Evolutionary conservation across 345 rosid genomes (phyloP), one percentile per base, ranked within the genome.

Genomic region (Arabidopsis arenosa): DNA sequence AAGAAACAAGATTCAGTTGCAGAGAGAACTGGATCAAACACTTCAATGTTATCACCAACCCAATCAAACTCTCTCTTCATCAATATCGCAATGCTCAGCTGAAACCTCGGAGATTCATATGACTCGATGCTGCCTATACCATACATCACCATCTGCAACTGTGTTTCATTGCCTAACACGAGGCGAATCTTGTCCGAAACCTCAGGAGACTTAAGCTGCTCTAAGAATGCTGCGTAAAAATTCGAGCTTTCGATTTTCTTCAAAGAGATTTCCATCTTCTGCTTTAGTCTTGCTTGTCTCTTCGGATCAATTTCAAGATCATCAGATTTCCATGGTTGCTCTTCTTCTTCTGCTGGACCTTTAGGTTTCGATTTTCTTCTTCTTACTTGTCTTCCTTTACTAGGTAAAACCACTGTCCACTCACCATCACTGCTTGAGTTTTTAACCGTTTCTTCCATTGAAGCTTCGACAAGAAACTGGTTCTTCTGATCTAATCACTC

Each of bases 111-210:
- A 47, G 87, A 64, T 79, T 90, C 98, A 41, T 86, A 87, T 5
- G 85, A 87, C 68, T 95, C 98, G 41, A 95, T 85, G 80, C 96
- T 90, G 53, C 98, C 96, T 59, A 92, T 89, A 30, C 98, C 93
- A 54, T 90, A 95, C 33, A 89, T 76, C 23, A 95, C 93, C 88
- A 87, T 85, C 70, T 82, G 87, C 62, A 90, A 59, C 67, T 80
- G 69, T 47, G 62, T 67, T 30, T 83, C 93, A 11, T 88, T 40
- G 48, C 94, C 91, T 84, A 92, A 58, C 70, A 92, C 88, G 68
- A 41, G 75, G 12, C 54, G 44, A 65, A 95, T 80, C 73, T 43
- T 75, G 32, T 81, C 74, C 13, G 74, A 56, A 54, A 88, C 47
- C 45, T 85, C 83, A 2, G 85, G 86, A 64, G 81, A 79, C 78